Base-by-base conservation (phyloP, 805 yeast species). In the Candida sithepensis region DNA sequence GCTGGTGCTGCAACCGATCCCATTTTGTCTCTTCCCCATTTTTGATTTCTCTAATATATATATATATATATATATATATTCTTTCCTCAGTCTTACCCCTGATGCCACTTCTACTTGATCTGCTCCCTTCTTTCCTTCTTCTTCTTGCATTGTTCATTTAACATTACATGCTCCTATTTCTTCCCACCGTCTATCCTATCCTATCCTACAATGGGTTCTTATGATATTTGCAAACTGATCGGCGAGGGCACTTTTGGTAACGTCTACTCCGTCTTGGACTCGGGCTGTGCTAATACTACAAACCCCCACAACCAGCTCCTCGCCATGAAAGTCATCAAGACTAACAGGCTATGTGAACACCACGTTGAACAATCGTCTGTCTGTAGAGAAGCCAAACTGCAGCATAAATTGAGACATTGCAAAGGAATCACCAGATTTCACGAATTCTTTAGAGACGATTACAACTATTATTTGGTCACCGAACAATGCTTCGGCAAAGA, bases 401-500 rank as follows among this genome's bases (percentile, higher is more conserved):
- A 89, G 44, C 78, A 77, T 58, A 75, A 74, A 50, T 71, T 88
- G 52, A 61, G 75, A 40, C 92, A 88, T 64, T 89, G 89, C 2
- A 9, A 8, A n/a, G 83, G 88, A 64, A 87, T 89, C 56, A 92
- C 89, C 12, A 81, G 81, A 19, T 85, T 89, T 61, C 72, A 81
- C 43, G 96, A 86, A 61, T 88, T 92, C 90, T 89, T 88, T 61
- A 96, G 88, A 68, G 77, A 85, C 36, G 81, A 79, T 63, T 92
- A 87, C 56, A 88, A 88, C 67, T 87, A 84, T 64, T 89, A 85
- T 60, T 81, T 89, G 47, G 95, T 86, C 18, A 89, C 96, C 3
- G 95, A 89, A 64, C 70, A 88, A 57, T 96, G 96, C 30, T 80
- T 85, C 2, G 97, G 97, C 32, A 96, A 96, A 39, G 96, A 89